Evolutionary conservation across 371 early-diverging fungal genomes (phyloP).

Genomic region (Lichtheimia ramosa): DNA sequence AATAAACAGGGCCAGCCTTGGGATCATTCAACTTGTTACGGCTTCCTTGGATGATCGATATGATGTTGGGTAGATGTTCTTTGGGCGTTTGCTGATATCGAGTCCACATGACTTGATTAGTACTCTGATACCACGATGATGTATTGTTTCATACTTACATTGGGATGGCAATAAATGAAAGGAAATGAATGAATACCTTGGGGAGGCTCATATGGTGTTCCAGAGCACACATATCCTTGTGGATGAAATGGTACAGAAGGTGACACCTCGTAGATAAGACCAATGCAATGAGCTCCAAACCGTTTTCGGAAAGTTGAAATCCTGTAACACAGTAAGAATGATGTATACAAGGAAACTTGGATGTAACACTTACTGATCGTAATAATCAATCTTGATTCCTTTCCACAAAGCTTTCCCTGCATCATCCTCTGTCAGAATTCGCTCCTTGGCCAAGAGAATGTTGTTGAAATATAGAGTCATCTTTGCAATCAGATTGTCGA

Average conservation of each 20-base stretch:
- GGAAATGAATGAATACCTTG: constrained; percentile 69
- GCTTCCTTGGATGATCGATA: constrained; percentile 64
- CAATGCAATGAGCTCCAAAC: constrained; percentile 53
- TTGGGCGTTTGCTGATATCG: constrained; percentile 54
- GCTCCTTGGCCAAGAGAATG: constrained; percentile 56
- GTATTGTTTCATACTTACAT: constrained; percentile 31
- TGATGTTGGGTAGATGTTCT: constrained; percentile 63
- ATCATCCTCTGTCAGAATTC: constrained; percentile 50
- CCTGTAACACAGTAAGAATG: constrained; percentile 22
- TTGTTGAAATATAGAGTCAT: constrained; percentile 66
- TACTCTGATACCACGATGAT: neutral
- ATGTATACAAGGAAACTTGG: neutral
- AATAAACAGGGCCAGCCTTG: constrained; percentile 42
- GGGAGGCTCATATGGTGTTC: constrained; percentile 58
- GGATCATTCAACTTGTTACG: constrained; percentile 45
- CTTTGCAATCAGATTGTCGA: constrained; percentile 57
- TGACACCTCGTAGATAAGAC: constrained; percentile 59
- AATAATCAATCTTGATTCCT: constrained; percentile 53
- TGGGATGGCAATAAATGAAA: constrained; percentile 65
- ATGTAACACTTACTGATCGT: constrained; percentile 46
- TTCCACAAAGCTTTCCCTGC: constrained; percentile 58
- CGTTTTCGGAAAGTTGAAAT: constrained; percentile 55
- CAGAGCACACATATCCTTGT: constrained; percentile 53
- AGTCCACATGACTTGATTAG: too few relatives aligned
- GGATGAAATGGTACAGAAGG: constrained; percentile 49